Evolutionary conservation across 2,329 filamentous ascomycete genomes (phyloP).

Genomic region (Cladosporium phlei): DNA sequence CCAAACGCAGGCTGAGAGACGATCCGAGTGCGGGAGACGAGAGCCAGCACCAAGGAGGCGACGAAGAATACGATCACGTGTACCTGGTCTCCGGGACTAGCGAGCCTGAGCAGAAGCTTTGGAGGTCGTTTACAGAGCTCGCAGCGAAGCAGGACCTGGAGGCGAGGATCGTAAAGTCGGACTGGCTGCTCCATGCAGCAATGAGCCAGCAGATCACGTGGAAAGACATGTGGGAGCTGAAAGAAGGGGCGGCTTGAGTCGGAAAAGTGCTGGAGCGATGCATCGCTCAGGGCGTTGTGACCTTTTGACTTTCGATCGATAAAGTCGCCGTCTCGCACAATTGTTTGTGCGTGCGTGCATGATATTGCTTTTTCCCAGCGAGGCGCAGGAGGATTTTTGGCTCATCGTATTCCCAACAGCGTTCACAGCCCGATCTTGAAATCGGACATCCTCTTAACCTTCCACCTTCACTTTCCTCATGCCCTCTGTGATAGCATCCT

Average conservation of each 20-base stretch:
- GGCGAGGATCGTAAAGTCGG: constrained; percentile 72
- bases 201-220: constrained; percentile 72
- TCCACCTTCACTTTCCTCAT: constrained; percentile 67
- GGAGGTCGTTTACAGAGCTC: constrained; percentile 75
- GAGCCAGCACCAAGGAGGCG: constrained; percentile 46
- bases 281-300: no score
- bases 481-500: constrained; percentile 53
- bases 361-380: constrained; percentile 10
- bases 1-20: constrained; percentile 46
- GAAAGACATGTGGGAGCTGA: constrained; percentile 29
- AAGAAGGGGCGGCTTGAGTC: constrained; percentile 2
- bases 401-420: constrained; percentile 3
- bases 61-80: constrained; percentile 54
- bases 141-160: constrained; percentile 72
- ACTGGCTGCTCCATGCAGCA: constrained; percentile 86
- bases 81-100: constrained; percentile 73
- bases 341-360: no score
- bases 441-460: constrained; percentile 20
- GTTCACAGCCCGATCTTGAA: neutral
- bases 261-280: neutral
- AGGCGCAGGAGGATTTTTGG: constrained; percentile 10
- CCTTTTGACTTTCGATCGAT: neutral
- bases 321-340: no score
- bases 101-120: constrained; percentile 66
- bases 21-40: constrained; percentile 56